These are phyloP conservation scores for Fusarium austroafricanum DNA, from an alignment of 2,329 filamentous ascomycete genomes.

Conservation along the genomic window DNA sequence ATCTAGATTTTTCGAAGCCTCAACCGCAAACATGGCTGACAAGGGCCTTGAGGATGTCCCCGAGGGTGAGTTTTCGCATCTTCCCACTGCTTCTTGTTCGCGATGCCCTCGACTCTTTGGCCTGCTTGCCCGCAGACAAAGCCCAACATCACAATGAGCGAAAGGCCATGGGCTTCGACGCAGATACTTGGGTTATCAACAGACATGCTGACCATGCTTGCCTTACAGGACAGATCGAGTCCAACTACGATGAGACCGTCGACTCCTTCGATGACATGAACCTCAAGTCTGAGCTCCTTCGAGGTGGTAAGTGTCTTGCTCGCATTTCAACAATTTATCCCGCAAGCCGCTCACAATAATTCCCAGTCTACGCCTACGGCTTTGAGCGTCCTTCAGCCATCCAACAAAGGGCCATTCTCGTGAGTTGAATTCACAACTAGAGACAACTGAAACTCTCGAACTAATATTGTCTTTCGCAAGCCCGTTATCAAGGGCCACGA, in stretches of 20 bases:
- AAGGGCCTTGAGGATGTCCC: constrained; percentile 99
- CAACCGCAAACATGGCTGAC: constrained; percentile 95
- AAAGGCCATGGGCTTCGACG: not conserved
- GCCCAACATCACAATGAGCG: constrained; percentile 28
- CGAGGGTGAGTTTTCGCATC: constrained; percentile 76
- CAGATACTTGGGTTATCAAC: constrained; percentile 2
- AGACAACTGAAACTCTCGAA: too few species aligned
- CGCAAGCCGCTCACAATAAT: constrained; percentile 43
- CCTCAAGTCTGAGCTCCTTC: constrained; percentile 96
- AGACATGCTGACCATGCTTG: constrained; percentile 37
- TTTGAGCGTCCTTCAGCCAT: constrained; percentile 99
- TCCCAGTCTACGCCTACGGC: constrained; percentile 93
- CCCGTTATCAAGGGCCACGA: constrained; percentile 99
- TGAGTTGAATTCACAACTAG: too few species aligned
- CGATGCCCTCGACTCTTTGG: constrained; percentile 15
- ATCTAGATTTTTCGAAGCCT: constrained; percentile 68
- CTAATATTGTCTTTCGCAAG: too few species aligned
- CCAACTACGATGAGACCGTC: constrained; percentile 99
- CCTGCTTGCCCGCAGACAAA: constrained; percentile 20
- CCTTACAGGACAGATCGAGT: constrained; percentile 93
- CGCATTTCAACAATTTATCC: constrained; percentile 33
- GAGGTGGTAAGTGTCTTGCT: constrained; percentile 72
- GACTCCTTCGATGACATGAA: constrained; percentile 99
- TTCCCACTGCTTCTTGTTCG: constrained; percentile 5
- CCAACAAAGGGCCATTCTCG: constrained; percentile 99